These are phyloP conservation scores for Hirschfeldia incana DNA, from an alignment of 345 rosid species.

Conservation along the genomic window DNA sequence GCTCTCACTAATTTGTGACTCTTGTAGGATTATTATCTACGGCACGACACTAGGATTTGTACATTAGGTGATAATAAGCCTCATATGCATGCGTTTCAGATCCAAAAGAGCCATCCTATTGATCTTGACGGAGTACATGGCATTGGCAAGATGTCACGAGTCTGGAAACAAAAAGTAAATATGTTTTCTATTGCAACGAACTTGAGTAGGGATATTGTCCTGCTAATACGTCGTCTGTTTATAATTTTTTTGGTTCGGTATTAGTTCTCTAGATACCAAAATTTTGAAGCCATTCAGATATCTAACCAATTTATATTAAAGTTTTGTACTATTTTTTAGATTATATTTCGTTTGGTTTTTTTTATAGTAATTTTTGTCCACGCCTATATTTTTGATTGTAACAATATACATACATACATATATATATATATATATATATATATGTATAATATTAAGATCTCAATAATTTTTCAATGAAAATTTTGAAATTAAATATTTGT, in stretches of 20 bases:
- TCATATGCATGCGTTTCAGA: neutral
- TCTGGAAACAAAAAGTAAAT: constrained; percentile 21
- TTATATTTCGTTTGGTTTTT: too few relatives aligned
- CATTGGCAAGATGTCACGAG: constrained; percentile 5
- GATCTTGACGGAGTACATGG: neutral
- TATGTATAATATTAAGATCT: too few relatives aligned
- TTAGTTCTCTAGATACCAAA: too few relatives aligned
- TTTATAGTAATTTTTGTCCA: too few relatives aligned
- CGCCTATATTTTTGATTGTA: too few relatives aligned
- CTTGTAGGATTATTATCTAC: neutral
- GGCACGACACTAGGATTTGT: neutral
- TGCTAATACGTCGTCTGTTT: neutral
- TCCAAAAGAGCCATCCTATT: neutral
- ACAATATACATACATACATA: too few relatives aligned
- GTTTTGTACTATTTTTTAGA: too few relatives aligned
- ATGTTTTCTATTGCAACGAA: neutral
- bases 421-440: too few relatives aligned
- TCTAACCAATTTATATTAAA: too few relatives aligned
- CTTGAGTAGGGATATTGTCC: neutral
- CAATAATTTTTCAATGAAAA: too few relatives aligned
- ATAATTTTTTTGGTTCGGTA: neutral
- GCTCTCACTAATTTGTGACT: neutral
- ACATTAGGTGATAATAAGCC: neutral
- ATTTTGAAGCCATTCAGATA: too few relatives aligned
- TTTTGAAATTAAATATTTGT: too few relatives aligned